These are phyloP conservation scores for Aegilops umbellulata DNA, from an alignment of 176 grass and related monocot species.

Conservation along the genomic window DNA sequence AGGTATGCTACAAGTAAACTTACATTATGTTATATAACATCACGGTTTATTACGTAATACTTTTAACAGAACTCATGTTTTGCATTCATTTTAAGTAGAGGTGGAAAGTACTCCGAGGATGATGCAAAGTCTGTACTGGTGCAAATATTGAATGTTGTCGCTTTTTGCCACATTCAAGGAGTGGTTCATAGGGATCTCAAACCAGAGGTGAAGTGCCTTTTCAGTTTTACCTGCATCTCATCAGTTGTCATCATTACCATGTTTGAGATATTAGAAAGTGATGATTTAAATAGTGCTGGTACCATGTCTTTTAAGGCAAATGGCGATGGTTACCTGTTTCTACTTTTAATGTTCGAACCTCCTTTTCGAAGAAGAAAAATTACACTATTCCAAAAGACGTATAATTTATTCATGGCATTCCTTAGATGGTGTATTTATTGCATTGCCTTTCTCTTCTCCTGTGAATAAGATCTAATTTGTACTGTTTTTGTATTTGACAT, in stretches of 20 bases:
- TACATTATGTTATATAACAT: neutral
- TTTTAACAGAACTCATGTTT: slow-evolving; percentile 17
- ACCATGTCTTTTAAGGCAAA: neutral
- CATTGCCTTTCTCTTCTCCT: slow-evolving; percentile 1
- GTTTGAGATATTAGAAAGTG: neutral
- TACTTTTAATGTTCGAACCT: neutral
- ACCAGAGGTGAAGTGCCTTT: slow-evolving; percentile 58
- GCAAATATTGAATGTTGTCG: slow-evolving; percentile 73
- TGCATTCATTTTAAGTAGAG: slow-evolving; percentile 40
- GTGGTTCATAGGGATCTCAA: slow-evolving; percentile 90
- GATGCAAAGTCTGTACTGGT: slow-evolving; percentile 78
- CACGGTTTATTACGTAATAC: neutral
- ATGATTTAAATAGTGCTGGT: neutral
- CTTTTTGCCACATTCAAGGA: slow-evolving; percentile 88
- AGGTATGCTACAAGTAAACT: slow-evolving; percentile 44
- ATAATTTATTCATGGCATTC: slow-evolving; percentile 1
- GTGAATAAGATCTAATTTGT: neutral
- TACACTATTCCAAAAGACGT: neutral
- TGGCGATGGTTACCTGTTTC: neutral
- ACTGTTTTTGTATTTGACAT: neutral
- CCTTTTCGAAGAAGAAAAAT: too few relatives aligned
- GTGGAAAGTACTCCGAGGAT: slow-evolving; percentile 83
- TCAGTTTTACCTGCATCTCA: neutral
- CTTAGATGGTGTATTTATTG: neutral
- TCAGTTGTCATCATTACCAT: neutral